phyloP scores from a whole-genome alignment of 2,329 filamentous ascomycete genomes.

The Berkeleyomyces basicola region DNA sequence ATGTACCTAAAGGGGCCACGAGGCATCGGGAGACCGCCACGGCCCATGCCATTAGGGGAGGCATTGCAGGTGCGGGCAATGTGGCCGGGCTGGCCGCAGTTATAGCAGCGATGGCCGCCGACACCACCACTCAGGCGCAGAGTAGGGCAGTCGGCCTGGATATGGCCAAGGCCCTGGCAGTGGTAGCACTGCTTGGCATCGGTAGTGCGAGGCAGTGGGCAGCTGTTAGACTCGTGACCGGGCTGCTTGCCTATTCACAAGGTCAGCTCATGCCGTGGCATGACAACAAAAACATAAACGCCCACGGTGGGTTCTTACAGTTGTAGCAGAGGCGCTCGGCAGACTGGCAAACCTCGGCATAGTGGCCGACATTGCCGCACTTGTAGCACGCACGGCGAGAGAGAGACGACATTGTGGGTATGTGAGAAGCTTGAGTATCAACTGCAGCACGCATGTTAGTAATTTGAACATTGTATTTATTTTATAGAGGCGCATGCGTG shows the following conservation, averaged over 20 bases:
- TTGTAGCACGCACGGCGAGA: constrained; percentile 74
- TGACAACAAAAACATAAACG: neutral
- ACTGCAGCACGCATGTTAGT: neutral
- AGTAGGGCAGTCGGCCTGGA: constrained; percentile 97
- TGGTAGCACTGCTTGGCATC: constrained; percentile 99
- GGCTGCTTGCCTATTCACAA: constrained; percentile 55
- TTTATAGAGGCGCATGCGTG: too few species aligned
- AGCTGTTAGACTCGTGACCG: constrained; percentile 94
- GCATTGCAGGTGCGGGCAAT: constrained; percentile 71
- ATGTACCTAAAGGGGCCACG: constrained; percentile 52
- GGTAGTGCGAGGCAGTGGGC: constrained; percentile 88
- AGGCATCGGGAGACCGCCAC: constrained; percentile 43
- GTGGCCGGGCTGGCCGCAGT: constrained; percentile 84
- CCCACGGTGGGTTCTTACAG: constrained; percentile 42
- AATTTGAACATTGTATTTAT: too few species aligned
- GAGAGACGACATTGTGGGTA: constrained; percentile 53
- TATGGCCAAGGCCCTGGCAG: constrained; percentile 94
- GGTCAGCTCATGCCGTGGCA: constrained; percentile 15
- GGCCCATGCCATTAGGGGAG: constrained; percentile 51
- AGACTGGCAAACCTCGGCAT: constrained; percentile 85
- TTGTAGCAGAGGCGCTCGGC: constrained; percentile 99
- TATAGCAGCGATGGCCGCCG: constrained; percentile 83
- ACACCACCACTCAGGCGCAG: constrained; percentile 74
- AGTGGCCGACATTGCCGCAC: constrained; percentile 69
- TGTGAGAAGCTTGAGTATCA: neutral